Evolutionary conservation across 495 filamentous ascomycete genomes (phyloP), one percentile per base, ranked within the genome.

Genomic region (Penicillium psychrofluorescens): DNA sequence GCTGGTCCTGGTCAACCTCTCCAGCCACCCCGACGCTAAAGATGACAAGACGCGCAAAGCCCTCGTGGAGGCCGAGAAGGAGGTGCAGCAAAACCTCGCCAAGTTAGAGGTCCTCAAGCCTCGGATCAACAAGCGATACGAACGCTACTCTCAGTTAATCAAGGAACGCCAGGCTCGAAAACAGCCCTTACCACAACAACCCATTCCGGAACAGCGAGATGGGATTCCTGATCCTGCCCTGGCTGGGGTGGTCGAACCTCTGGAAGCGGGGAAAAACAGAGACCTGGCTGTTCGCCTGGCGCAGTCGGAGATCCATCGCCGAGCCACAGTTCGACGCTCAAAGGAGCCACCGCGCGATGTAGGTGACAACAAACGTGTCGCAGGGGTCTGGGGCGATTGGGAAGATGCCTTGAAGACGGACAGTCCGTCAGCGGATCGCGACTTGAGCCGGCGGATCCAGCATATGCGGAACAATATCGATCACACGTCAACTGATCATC

Each of bases 241-340:
- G 33, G 59, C 59, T 33, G 63, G 60, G 14, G 63, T 70, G 29
- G 63, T 59, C 7, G 57, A 75, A 41, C 63, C 80, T 6, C 63
- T 95, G 14, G 82, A 86, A 56, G 86, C 84, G 4, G 75, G 68
- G 9, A 77, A 86, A 40, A 74, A 94, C 46, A 74, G 77, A 43
- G 81, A 89, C 29, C 72, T 95, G 32, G 89, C 89, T 8, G 84
- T 94, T 6, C 75, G 83, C 48, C 52, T 95, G 31, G 88, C 88
- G 1, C 78, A 81, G 42, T 80, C 74, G 13, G 88, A 95, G 61
- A 79, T 91, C 36, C 71, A 63, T 38, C 77, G 88, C 38, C 71
- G 89, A 48, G 81, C 83, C 43, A 75, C 75, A 7, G 71, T 73
- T 10, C 69, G 76, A 39, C 72, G 69, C 42, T 72, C 76, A 6